Evolutionary conservation across 2,329 filamentous ascomycete species (phyloP).

Genomic region (Zymoseptoria tritici): DNA sequence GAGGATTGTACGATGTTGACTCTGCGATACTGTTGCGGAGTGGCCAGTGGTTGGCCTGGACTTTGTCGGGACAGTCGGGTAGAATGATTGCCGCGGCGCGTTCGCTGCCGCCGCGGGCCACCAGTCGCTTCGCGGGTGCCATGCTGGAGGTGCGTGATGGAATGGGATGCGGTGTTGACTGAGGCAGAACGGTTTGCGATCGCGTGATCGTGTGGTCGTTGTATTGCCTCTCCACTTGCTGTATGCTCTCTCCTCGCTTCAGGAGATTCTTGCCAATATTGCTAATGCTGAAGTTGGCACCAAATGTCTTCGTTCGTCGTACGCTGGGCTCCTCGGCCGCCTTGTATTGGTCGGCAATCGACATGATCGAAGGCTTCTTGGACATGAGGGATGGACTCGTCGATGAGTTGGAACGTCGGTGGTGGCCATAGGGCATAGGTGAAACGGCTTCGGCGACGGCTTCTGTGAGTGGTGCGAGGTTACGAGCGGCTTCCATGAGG

Average conservation of each 20-base stretch:
- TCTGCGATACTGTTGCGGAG: not conserved
- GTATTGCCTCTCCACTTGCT: slow-evolving; percentile 8
- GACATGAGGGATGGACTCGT: not conserved
- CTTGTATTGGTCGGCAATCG: not conserved
- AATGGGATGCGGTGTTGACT: not conserved
- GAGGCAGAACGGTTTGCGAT: not conserved
- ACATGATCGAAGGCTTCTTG: not conserved
- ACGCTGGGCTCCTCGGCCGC: not conserved
- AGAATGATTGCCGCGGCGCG: slow-evolving; percentile 25
- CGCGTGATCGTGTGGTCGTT: not conserved
- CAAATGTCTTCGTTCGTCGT: slow-evolving; percentile 17
- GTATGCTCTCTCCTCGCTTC: slow-evolving; percentile 2
- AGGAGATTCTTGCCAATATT: slow-evolving; percentile 11
- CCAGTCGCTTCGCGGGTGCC: slow-evolving; percentile 20
- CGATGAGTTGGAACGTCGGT: not conserved
- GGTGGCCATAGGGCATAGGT: not conserved
- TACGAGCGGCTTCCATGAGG: slow-evolving; percentile 13
- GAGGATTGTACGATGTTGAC: not conserved
- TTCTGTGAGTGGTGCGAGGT: slow-evolving; percentile 1
- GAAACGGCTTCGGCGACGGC: not conserved
- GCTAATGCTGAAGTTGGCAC: slow-evolving; percentile 17
- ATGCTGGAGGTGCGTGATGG: slow-evolving; percentile 12
- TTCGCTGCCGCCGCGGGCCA: slow-evolving; percentile 28
- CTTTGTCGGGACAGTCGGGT: slow-evolving; percentile 25
- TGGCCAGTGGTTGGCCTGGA: slow-evolving; percentile 1